Evolutionary conservation across 805 yeast species (phyloP).

Genomic region (Blastobotrys chiropterorum): DNA sequence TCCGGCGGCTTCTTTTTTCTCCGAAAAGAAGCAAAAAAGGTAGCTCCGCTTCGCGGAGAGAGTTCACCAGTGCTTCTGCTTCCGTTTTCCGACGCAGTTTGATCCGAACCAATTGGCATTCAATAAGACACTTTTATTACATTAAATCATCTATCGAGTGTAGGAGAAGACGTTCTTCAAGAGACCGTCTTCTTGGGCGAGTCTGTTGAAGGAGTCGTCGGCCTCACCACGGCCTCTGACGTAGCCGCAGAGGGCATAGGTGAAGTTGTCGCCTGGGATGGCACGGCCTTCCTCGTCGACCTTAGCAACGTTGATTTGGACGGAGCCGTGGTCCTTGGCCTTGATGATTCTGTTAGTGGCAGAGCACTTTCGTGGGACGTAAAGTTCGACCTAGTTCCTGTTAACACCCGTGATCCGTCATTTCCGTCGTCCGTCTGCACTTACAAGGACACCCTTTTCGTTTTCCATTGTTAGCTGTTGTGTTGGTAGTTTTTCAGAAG

Average conservation of each 20-base stretch:
- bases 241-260: constrained; percentile 96
- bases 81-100: no score
- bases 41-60: no score
- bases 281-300: constrained; percentile 96
- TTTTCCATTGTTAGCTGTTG: constrained; percentile 73
- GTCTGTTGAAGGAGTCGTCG: constrained; percentile 98
- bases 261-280: constrained; percentile 80
- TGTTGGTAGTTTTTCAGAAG: background rate
- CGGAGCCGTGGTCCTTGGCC: constrained; percentile 99
- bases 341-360: constrained; percentile 99
- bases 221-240: constrained; percentile 99
- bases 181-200: constrained; percentile 97
- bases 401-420: background rate
- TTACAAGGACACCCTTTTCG: constrained; percentile 99
- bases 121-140: background rate
- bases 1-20: no score
- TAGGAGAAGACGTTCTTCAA: constrained; percentile 60
- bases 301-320: constrained; percentile 97
- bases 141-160: constrained; percentile 29
- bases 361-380: constrained; percentile 99
- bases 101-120: no score
- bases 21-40: no score
- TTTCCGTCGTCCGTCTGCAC: constrained; percentile 35
- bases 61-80: no score
- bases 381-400: constrained; percentile 84